These are phyloP conservation scores for Coemansia sp. DNA, from an alignment of 192 early-diverging fungal genomes.

Conservation along the genomic window DNA sequence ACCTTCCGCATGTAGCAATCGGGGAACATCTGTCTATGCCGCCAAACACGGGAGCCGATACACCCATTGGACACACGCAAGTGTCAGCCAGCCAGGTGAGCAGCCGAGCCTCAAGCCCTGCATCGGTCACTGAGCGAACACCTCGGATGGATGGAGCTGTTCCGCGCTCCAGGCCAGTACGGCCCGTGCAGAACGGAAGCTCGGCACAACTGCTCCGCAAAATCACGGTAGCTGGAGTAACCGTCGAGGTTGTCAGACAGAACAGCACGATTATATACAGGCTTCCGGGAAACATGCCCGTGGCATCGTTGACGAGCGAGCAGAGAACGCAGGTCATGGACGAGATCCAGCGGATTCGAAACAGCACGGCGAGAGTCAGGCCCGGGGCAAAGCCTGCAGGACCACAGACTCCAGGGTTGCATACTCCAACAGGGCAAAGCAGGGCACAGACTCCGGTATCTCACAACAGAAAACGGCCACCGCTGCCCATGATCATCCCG, in stretches of 20 bases:
- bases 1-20: too few relatives aligned
- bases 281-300: conserved; percentile 51
- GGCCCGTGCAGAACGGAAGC: background rate
- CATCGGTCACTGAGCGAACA: conserved; percentile 1
- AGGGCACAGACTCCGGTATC: background rate
- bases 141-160: background rate
- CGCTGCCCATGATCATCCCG: conserved; percentile 27
- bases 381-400: background rate
- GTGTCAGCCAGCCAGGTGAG: conserved; percentile 4
- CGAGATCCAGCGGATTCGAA: conserved; percentile 46
- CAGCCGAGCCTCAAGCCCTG: conserved; percentile 14
- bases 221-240: conserved; percentile 43
- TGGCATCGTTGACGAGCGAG: conserved; percentile 47
- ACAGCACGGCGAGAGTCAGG: conserved; percentile 6
- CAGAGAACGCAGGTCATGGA: conserved; percentile 48
- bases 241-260: conserved; percentile 49
- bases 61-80: background rate
- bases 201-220: conserved; percentile 34
- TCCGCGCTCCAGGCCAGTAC: background rate
- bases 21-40: conserved; percentile 4
- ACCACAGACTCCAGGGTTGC: background rate
- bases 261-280: conserved; percentile 48
- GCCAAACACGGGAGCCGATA: conserved; percentile 7
- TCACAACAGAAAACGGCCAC: conserved; percentile 20
- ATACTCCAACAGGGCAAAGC: background rate